Conservation (phyloP, 2,329 filamentous ascomycete genomes). For the Fusarium buharicum region DNA sequence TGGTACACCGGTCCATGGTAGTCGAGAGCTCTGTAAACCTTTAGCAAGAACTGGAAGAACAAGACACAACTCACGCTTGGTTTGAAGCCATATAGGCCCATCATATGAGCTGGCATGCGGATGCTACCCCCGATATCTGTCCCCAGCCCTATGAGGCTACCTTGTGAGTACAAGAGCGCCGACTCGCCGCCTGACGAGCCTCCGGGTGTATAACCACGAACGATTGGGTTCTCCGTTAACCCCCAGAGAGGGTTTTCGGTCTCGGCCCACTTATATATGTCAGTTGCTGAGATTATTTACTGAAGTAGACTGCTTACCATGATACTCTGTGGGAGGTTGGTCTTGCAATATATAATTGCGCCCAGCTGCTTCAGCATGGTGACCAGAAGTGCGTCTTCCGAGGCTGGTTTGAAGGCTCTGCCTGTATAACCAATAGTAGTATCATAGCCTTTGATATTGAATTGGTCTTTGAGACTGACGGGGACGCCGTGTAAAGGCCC, state of each 20-base stretch:
- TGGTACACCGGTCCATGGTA: constrained; percentile 67
- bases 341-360: constrained; percentile 59
- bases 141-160: constrained; percentile 40
- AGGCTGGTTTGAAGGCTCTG: constrained; percentile 59
- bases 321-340: constrained; percentile 32
- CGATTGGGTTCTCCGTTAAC: constrained; percentile 39
- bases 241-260: constrained; percentile 48
- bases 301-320: neutral
- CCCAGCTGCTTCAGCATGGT: constrained; percentile 60
- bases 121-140: constrained; percentile 46
- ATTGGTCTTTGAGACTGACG: constrained; percentile 64
- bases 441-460: constrained; percentile 67
- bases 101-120: constrained; percentile 43
- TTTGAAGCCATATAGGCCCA: constrained; percentile 41
- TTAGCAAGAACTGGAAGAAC: neutral
- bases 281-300: accelerated
- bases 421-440: constrained; percentile 68
- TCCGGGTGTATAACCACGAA: constrained; percentile 40
- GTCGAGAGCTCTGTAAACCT: constrained; percentile 59
- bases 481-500: constrained; percentile 41
- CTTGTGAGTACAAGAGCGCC: constrained; percentile 28
- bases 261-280: constrained; percentile 26
- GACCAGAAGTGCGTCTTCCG: constrained; percentile 60
- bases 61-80: constrained; percentile 38
- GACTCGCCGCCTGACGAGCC: constrained; percentile 45